Conservation (phyloP, 1,284 basidiomycete genomes). For the Singerocomus rubriflavus region DNA sequence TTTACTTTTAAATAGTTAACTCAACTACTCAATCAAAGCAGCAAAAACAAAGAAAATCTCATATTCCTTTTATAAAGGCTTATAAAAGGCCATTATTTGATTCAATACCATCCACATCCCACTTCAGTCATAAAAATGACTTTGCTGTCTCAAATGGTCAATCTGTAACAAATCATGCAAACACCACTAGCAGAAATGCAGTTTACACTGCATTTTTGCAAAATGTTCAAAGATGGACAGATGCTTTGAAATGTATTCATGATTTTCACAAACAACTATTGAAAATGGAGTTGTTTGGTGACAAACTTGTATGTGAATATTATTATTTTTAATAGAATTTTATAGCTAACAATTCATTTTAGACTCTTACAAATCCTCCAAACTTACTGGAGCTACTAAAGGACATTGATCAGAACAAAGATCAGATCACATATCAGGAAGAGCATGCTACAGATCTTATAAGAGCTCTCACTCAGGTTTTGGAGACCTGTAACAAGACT, state of each 20-base stretch:
- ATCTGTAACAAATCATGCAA: neutral
- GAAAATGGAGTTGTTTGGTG: constrained; percentile 18
- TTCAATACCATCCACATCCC: no score
- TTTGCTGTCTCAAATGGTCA: neutral
- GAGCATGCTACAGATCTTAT: constrained; percentile 9
- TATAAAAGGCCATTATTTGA: neutral
- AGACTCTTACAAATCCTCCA: constrained; percentile 6
- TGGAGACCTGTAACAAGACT: neutral
- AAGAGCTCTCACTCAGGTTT: constrained; percentile 1
- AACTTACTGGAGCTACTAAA: constrained; percentile 21
- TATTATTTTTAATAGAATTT: neutral
- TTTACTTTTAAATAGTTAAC: neutral
- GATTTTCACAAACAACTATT: neutral
- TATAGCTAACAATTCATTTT: constrained; percentile 1
- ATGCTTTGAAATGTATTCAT: constrained; percentile 6
- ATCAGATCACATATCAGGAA: constrained; percentile 22
- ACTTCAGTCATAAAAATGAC: neutral
- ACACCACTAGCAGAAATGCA: neutral
- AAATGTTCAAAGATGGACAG: constrained; percentile 15
- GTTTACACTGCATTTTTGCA: neutral
- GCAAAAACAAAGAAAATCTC: neutral
- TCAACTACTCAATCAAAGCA: neutral
- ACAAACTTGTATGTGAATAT: constrained; percentile 14
- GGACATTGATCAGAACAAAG: constrained; percentile 22
- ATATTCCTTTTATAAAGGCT: neutral